Evolutionary conservation across 495 filamentous ascomycete genomes (phyloP).

Genomic region (Daldinia grandis): DNA sequence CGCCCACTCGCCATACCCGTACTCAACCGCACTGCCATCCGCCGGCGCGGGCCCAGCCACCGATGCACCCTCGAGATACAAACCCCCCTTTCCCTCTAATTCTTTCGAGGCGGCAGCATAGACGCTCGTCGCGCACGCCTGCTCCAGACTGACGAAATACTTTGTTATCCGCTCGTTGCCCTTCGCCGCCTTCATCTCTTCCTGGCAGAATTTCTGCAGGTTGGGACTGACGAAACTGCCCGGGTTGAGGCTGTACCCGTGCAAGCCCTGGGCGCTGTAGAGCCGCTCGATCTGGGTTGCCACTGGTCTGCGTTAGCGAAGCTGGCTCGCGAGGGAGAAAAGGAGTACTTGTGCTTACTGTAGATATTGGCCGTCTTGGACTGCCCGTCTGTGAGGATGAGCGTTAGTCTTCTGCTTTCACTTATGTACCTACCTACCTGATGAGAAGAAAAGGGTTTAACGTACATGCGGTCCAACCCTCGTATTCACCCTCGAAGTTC

Average conservation of each 20-base stretch:
- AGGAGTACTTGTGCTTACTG: background rate
- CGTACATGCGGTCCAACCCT: background rate
- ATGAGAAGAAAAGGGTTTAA: background rate
- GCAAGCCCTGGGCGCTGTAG: background rate
- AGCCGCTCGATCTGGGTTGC: background rate
- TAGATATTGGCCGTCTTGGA: background rate
- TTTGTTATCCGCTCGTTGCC: background rate
- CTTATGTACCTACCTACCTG: background rate
- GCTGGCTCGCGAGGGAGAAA: background rate
- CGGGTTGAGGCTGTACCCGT: background rate
- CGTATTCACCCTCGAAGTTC: background rate
- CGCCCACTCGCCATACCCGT: background rate
- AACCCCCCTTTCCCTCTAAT: background rate
- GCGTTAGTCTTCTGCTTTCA: background rate
- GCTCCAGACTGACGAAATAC: background rate
- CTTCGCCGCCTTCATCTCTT: background rate
- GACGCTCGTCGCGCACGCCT: background rate
- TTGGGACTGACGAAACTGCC: background rate
- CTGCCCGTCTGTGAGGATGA: background rate
- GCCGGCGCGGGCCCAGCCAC: background rate
- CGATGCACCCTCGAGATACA: background rate
- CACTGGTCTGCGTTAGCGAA: background rate
- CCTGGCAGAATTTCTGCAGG: background rate
- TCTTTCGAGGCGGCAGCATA: background rate
- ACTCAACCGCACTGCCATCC: background rate